Evolutionary conservation across 768 basidiomycete genomes (phyloP), one percentile per base, ranked within the genome.

Genomic region (Boletus coccyginus): DNA sequence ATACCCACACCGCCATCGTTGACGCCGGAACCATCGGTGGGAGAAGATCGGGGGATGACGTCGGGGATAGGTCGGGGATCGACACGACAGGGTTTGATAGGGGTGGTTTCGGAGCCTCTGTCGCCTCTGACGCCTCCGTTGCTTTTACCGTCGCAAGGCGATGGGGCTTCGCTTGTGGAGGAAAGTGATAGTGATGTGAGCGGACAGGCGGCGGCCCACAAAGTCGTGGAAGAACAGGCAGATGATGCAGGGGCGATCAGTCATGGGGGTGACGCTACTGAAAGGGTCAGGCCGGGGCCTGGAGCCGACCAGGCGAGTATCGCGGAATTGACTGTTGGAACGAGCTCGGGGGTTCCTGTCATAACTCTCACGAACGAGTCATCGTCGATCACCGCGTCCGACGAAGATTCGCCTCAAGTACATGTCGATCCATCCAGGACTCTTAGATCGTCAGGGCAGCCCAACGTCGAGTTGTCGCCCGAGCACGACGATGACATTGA

Each of bases 1-100:
- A 56, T 60, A 24, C 29, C 53, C 5, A 53, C 63, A 3, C 53
- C 57, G 6, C 60, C 43, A 17, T 38, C 12, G 32, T 44, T 29
- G 42, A 56, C 52, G 2, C 43, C 50, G 8, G 43, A 56, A 1
- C 39, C 50, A 5, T 47, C 51, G 16, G 17, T 14, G 27, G 45
- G 39, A 35, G 49, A 31, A 5, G 50, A 29, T 46, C 21, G 9
- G 10, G 43, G 21, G 7, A 14, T n/a, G n/a, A 2, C 14, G n/a
- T 9, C 16, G 17, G 35, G 32, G 7, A 17, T 16, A 2, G 21
- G 12, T 9, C 24, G 2, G 19, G 47, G 29, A 17, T 40, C 16
- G 13, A 27, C 4, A 24, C 47, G 14, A 40, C 56, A 27, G 40
- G 14, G 17, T 8, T 47, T 21, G 1, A 3, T 46, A 3, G 44